These are phyloP conservation scores for Kwoniella europaea DNA, from an alignment of 768 basidiomycete species.

Conservation along the genomic window DNA sequence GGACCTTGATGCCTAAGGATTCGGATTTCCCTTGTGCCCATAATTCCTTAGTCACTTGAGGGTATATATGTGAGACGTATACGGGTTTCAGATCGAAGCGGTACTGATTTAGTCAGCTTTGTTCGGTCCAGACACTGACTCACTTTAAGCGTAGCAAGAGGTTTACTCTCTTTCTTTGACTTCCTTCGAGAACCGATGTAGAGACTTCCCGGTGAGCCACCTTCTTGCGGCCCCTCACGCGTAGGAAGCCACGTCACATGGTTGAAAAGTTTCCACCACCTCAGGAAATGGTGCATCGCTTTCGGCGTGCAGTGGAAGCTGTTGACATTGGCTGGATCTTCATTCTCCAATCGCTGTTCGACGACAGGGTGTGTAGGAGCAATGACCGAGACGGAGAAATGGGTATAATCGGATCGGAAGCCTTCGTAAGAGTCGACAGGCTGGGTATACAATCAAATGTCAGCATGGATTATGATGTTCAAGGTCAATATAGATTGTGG, in stretches of 20 bases:
- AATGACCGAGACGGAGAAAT: slow-evolving; percentile 82
- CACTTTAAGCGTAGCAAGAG: slow-evolving; percentile 82
- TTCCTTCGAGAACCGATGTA: slow-evolving; percentile 70
- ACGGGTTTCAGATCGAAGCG: slow-evolving; percentile 75
- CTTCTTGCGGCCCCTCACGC: slow-evolving; percentile 67
- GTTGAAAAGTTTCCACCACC: slow-evolving; percentile 88
- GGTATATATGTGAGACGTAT: slow-evolving; percentile 84
- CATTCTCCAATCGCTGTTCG: slow-evolving; percentile 8
- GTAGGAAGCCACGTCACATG: slow-evolving; percentile 77
- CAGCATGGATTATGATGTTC: too few species aligned
- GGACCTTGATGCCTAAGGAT: slow-evolving; percentile 83
- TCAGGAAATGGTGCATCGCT: slow-evolving; percentile 84
- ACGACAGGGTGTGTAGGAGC: slow-evolving; percentile 63
- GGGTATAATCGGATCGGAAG: slow-evolving; percentile 92
- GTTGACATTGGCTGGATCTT: slow-evolving; percentile 59
- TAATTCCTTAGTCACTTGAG: slow-evolving; percentile 76
- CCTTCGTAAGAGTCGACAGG: slow-evolving; percentile 76
- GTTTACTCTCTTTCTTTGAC: slow-evolving; percentile 84
- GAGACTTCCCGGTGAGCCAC: slow-evolving; percentile 62
- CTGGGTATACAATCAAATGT: slow-evolving; percentile 17
- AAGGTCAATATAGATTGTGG: slow-evolving; percentile 9
- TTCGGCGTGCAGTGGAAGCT: slow-evolving; percentile 84
- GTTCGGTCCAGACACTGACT: slow-evolving; percentile 4
- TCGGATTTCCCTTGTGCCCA: slow-evolving; percentile 79
- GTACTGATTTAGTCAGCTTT: slow-evolving; percentile 61